Evolutionary conservation across 2,329 filamentous ascomycete genomes (phyloP).

Genomic region (Fusarium neocosmosporiellum): DNA sequence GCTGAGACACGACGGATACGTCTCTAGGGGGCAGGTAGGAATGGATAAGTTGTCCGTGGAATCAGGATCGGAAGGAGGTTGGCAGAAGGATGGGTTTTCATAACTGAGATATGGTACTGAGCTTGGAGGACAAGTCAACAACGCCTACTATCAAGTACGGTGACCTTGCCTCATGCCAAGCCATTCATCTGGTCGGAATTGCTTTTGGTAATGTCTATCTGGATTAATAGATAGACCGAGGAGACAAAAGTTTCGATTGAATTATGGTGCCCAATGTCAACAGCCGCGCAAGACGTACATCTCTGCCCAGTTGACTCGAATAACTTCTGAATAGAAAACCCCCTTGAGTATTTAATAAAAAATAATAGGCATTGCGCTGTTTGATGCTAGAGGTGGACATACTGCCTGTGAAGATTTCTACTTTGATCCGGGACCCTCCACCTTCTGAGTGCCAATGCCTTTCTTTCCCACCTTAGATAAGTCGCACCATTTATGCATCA

Average conservation of each 20-base stretch:
- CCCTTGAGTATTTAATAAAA: too few species aligned
- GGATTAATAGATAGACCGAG: neutral
- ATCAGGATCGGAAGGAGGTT: neutral
- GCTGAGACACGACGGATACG: neutral
- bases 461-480: too few species aligned
- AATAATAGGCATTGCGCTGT: too few species aligned
- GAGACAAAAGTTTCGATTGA: neutral
- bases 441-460: too few species aligned
- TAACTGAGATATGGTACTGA: neutral
- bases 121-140: neutral
- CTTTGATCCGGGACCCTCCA: too few species aligned
- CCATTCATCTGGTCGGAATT: neutral
- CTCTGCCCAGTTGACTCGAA: neutral
- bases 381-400: too few species aligned
- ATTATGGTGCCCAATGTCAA: neutral
- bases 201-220: neutral
- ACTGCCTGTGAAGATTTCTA: too few species aligned
- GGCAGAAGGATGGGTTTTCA: neutral
- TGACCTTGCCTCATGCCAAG: neutral
- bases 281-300: neutral
- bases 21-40: neutral
- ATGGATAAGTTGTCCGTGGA: neutral
- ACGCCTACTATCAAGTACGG: neutral
- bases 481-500: too few species aligned
- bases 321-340: neutral